Evolutionary conservation across 306 rosid species (phyloP).

Genomic region (Rosa rugosa): DNA sequence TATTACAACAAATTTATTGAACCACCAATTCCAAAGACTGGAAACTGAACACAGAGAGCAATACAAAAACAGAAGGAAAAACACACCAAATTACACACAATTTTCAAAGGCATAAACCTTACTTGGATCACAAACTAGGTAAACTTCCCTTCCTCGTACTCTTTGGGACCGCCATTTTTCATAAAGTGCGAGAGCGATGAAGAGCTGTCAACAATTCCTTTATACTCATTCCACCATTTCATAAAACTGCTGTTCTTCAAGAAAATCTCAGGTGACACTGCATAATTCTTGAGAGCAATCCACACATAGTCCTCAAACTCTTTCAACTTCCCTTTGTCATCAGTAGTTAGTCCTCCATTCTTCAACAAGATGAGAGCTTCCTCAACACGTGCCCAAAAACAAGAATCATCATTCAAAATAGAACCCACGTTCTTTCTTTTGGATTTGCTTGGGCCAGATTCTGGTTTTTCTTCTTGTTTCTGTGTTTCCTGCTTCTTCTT

Average conservation of each 20-base stretch:
- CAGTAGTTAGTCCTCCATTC: background rate
- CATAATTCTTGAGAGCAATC: constrained; percentile 34
- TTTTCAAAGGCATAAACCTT: background rate
- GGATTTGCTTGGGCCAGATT: background rate
- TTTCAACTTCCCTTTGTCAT: constrained; percentile 30
- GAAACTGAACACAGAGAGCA: too few relatives aligned
- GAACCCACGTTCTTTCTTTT: constrained; percentile 29
- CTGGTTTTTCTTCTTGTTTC: background rate
- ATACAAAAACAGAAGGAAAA: too few relatives aligned
- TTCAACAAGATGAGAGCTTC: constrained; percentile 48
- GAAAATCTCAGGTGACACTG: constrained; percentile 69
- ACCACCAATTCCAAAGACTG: too few relatives aligned
- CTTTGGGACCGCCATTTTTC: constrained; percentile 13
- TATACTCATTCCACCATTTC: constrained; percentile 44
- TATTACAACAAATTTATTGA: too few relatives aligned
- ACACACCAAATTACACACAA: too few relatives aligned
- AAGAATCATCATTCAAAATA: constrained; percentile 56
- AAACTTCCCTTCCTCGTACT: constrained; percentile 32
- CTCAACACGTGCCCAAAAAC: constrained; percentile 77
- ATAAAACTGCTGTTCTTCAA: constrained; percentile 47
- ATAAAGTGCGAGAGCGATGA: constrained; percentile 36
- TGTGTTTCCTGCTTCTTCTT: background rate
- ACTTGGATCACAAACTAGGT: background rate
- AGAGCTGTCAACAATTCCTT: background rate
- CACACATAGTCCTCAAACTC: constrained; percentile 51